Evolutionary conservation across 2,329 filamentous ascomycete genomes (phyloP).

Genomic region (Thelonectria discophora): DNA sequence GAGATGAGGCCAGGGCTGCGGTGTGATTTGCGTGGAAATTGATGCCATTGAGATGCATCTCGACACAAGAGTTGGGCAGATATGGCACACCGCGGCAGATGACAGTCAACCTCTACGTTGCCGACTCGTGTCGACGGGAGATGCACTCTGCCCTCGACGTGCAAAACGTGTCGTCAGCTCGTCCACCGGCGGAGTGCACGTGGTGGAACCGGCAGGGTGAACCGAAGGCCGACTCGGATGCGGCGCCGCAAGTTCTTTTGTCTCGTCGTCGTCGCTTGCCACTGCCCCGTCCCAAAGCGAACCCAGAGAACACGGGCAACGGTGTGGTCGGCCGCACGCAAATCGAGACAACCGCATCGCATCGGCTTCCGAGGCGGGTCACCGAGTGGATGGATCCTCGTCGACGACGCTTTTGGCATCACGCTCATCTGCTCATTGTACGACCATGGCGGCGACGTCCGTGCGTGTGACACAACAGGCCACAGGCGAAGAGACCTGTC

Average conservation of each 20-base stretch:
- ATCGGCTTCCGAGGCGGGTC: conserved; percentile 1
- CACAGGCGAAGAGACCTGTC: conserved; percentile 34
- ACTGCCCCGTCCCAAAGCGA: conserved; percentile 10
- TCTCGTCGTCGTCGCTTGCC: conserved; percentile 4
- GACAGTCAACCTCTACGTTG: too few species aligned
- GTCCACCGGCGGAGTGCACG: conserved; percentile 16
- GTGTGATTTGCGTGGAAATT: conserved; percentile 1
- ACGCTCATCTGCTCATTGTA: conserved; percentile 15
- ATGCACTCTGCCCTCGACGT: background rate
- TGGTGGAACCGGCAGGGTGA: background rate
- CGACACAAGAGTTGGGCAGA: too few species aligned
- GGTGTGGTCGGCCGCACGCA: background rate
- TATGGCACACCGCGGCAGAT: background rate
- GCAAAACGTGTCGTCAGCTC: conserved; percentile 3
- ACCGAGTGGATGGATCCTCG: conserved; percentile 7
- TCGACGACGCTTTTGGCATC: conserved; percentile 2
- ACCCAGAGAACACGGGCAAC: conserved; percentile 1
- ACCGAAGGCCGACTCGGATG: conserved; percentile 19
- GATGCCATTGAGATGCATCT: background rate
- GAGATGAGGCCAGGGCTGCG: background rate
- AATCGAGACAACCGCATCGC: background rate
- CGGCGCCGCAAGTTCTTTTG: conserved; percentile 13
- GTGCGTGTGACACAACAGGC: conserved; percentile 37
- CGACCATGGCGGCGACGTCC: conserved; percentile 39
- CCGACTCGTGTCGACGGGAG: conserved; percentile 8